Conservation (phyloP, 306 rosid species). For the Ormosia emarginata region DNA sequence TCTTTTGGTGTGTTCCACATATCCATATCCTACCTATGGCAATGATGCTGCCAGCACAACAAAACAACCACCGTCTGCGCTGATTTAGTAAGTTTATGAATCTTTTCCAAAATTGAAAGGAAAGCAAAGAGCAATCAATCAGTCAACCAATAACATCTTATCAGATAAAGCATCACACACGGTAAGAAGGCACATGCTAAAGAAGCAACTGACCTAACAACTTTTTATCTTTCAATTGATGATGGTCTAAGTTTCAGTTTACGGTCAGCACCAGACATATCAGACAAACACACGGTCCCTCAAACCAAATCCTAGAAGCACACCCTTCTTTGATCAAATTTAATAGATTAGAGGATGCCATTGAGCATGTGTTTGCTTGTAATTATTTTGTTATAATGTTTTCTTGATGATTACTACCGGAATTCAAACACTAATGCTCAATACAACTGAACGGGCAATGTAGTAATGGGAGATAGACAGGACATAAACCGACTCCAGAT, state of each 20-base stretch:
- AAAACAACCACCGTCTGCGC: conserved; percentile 42
- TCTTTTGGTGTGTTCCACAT: conserved; percentile 31
- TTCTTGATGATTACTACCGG: neutral
- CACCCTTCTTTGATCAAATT: conserved; percentile 3
- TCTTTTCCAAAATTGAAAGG: conserved; percentile 30
- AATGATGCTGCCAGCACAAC: conserved; percentile 41
- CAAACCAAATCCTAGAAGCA: neutral
- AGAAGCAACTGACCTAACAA: conserved; percentile 25
- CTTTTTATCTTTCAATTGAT: conserved; percentile 22
- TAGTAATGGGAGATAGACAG: conserved; percentile 3
- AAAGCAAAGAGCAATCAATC: conserved; percentile 33
- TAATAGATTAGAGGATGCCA: neutral
- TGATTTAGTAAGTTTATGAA: conserved; percentile 38
- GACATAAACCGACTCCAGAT: conserved; percentile 21
- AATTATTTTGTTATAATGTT: neutral
- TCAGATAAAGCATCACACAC: conserved; percentile 28
- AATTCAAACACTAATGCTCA: conserved; percentile 19
- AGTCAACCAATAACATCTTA: conserved; percentile 33
- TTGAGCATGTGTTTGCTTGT: neutral
- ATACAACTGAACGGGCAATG: conserved; percentile 2
- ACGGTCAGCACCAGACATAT: conserved; percentile 16
- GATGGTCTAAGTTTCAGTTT: conserved; percentile 9
- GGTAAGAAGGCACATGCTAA: conserved; percentile 26
- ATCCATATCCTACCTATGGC: conserved; percentile 27
- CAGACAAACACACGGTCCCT: conserved; percentile 19